These are phyloP conservation scores for Lanmaoa pseudosensibilis DNA, from an alignment of 768 basidiomycete species.

Conservation along the genomic window DNA sequence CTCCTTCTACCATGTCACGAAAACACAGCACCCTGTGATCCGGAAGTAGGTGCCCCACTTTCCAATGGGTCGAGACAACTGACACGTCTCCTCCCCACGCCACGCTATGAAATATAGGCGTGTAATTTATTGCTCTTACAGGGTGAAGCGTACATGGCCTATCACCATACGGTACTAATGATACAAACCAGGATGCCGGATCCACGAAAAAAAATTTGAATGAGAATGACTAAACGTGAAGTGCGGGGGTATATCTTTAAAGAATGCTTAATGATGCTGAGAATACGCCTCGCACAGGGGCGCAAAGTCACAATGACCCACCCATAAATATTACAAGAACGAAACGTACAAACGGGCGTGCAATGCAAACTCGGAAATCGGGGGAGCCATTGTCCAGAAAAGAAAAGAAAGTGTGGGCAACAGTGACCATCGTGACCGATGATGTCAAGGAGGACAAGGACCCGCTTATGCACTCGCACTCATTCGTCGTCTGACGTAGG, in stretches of 20 bases:
- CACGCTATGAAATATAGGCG: neutral
- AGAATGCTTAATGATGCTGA: constrained; percentile 16
- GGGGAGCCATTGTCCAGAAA: constrained; percentile 4
- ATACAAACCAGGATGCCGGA: constrained; percentile 27
- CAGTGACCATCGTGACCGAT: constrained; percentile 4
- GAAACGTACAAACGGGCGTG: constrained; percentile 4
- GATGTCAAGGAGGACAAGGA: neutral
- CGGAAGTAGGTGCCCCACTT: constrained; percentile 10
- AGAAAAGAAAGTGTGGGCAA: constrained; percentile 1
- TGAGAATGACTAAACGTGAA: constrained; percentile 1
- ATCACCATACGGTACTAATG: constrained; percentile 12
- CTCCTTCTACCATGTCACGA: neutral
- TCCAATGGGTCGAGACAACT: constrained; percentile 10
- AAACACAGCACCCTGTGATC: constrained; percentile 3
- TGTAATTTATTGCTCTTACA: constrained; percentile 11
- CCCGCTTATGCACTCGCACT: constrained; percentile 2
- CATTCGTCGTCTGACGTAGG: constrained; percentile 33
- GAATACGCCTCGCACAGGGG: constrained; percentile 12
- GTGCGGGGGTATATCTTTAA: constrained; percentile 21
- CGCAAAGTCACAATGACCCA: constrained; percentile 7
- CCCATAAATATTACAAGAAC: constrained; percentile 21
- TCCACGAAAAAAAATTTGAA: constrained; percentile 7
- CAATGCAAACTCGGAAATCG: neutral
- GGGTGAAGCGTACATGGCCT: constrained; percentile 15
- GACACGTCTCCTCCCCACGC: neutral